Evolutionary conservation across 257 asterid genomes (phyloP).

Genomic region (Rhazya stricta): DNA sequence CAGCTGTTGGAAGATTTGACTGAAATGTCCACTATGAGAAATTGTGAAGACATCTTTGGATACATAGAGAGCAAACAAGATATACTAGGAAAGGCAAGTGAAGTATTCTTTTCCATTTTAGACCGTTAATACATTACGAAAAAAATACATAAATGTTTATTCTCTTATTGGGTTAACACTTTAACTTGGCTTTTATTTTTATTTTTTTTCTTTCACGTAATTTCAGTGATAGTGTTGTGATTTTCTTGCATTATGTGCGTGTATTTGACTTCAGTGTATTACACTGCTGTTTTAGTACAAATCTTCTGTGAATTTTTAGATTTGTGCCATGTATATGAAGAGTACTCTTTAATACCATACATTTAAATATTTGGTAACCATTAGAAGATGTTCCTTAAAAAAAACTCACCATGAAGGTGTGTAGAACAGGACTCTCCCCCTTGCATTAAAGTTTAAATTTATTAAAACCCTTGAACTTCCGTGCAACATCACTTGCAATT

Average conservation of each 20-base stretch:
- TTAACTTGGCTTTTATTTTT: neutral
- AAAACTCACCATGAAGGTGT: neutral
- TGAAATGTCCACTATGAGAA: slow-evolving; percentile 98
- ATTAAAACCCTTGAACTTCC: neutral
- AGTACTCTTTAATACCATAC: neutral
- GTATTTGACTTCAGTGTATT: neutral
- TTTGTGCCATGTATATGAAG: neutral
- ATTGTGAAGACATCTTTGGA: slow-evolving; percentile 88
- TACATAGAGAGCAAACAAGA: slow-evolving; percentile 96
- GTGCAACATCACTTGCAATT: no score
- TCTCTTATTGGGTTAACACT: neutral
- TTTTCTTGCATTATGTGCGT: neutral
- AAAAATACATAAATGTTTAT: neutral
- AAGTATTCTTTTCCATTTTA: neutral
- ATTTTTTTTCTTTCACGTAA: slow-evolving; percentile 5
- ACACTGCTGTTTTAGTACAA: neutral
- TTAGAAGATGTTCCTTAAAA: neutral
- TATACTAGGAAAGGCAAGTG: slow-evolving; percentile 83
- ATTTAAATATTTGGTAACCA: neutral
- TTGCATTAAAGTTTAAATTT: neutral
- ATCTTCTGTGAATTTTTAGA: neutral
- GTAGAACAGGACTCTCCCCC: neutral
- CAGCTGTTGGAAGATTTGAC: slow-evolving; percentile 98
- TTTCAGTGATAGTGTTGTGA: neutral
- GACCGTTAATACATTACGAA: neutral